These are phyloP conservation scores for Botrytis deweyae DNA, from an alignment of 2,329 filamentous ascomycete genomes.

Conservation along the genomic window DNA sequence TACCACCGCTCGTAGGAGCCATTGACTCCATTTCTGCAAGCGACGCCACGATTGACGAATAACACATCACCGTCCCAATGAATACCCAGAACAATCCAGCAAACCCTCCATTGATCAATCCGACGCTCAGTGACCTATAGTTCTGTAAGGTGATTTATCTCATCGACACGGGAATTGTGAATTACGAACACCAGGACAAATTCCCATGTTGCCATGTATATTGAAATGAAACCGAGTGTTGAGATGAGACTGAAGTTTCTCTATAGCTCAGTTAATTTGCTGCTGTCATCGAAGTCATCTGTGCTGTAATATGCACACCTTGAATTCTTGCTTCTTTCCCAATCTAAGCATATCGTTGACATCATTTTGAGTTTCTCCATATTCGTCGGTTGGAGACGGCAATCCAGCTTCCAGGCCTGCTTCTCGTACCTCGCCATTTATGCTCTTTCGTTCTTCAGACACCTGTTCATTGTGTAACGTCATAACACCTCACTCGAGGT, in stretches of 20 bases:
- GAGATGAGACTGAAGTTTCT: slow-evolving; percentile 45
- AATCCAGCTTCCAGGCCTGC: slow-evolving; percentile 21
- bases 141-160: not conserved
- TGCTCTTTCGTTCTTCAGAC: not conserved
- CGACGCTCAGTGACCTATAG: slow-evolving; percentile 37
- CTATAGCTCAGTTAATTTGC: slow-evolving; percentile 25
- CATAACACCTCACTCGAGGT: slow-evolving; percentile 5
- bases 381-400: not conserved
- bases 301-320: slow-evolving; percentile 23
- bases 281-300: not conserved
- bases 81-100: slow-evolving; percentile 45
- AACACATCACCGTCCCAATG: slow-evolving; percentile 40
- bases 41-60: slow-evolving; percentile 31
- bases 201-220: slow-evolving; percentile 47
- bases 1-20: slow-evolving; percentile 32
- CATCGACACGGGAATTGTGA: not conserved
- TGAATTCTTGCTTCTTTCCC: slow-evolving; percentile 38
- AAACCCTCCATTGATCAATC: slow-evolving; percentile 34
- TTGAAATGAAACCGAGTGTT: slow-evolving; percentile 46
- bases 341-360: slow-evolving; percentile 40
- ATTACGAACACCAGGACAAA: slow-evolving; percentile 41
- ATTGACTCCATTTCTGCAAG: slow-evolving; percentile 37
- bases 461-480: not conserved
- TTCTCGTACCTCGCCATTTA: slow-evolving; percentile 13
- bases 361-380: slow-evolving; percentile 37